phyloP scores from a whole-genome alignment of 768 basidiomycete genomes.

The Pleurotus tuber-regium region DNA sequence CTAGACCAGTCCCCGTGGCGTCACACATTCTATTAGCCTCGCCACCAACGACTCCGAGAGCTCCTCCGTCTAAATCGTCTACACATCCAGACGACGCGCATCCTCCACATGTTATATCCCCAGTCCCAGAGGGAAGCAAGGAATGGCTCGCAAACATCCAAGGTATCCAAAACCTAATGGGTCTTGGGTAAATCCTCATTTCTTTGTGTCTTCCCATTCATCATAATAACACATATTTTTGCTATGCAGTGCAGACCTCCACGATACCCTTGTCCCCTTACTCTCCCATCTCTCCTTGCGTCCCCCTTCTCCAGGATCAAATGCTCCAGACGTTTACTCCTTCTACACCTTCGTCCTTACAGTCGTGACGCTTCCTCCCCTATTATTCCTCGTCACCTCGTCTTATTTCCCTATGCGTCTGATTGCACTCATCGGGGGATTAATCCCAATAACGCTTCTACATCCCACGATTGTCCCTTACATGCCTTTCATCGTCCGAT shows the following conservation, averaged over 20 bases:
- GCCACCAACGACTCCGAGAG: constrained; percentile 30
- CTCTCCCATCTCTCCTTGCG: constrained; percentile 44
- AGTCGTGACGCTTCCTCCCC: constrained; percentile 50
- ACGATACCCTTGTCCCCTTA: constrained; percentile 51
- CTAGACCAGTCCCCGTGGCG: constrained; percentile 15
- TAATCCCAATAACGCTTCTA: constrained; percentile 49
- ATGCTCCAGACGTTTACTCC: constrained; percentile 32
- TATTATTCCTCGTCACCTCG: constrained; percentile 43
- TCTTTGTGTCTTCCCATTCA: neutral
- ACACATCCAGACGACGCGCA: no score
- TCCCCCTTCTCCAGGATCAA: constrained; percentile 30
- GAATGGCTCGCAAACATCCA: constrained; percentile 89
- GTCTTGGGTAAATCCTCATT: constrained; percentile 54
- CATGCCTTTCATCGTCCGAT: constrained; percentile 21
- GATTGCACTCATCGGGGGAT: constrained; percentile 45
- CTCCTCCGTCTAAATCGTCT: neutral
- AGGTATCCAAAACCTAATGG: constrained; percentile 91
- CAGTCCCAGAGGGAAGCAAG: constrained; percentile 57
- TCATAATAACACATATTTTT: neutral
- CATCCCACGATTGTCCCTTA: constrained; percentile 44
- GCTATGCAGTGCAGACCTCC: constrained; percentile 57
- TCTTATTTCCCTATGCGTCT: constrained; percentile 47
- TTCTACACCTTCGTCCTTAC: constrained; percentile 25
- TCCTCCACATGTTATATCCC: constrained; percentile 4
- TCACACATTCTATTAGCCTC: constrained; percentile 13